Evolutionary conservation across 495 filamentous ascomycete genomes (phyloP).

Genomic region (Penicillium diatomitis): DNA sequence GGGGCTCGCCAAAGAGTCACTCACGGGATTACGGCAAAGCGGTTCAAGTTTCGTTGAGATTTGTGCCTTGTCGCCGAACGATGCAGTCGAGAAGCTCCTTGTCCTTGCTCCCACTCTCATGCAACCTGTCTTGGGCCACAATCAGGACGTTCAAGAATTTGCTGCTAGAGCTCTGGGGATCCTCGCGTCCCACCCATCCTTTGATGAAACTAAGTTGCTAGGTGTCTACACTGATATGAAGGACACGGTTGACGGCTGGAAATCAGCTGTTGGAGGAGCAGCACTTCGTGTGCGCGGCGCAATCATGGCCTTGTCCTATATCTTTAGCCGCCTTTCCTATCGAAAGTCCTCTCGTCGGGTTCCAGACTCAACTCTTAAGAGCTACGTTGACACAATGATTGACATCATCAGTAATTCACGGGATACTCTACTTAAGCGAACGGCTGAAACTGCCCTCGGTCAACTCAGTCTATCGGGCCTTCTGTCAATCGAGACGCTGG

Average conservation of each 20-base stretch:
- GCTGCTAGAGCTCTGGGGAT: constrained; percentile 71
- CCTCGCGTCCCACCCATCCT: constrained; percentile 55
- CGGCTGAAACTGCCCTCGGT: constrained; percentile 56
- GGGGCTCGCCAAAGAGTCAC: constrained; percentile 44
- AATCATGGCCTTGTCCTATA: constrained; percentile 47
- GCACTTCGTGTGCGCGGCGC: constrained; percentile 53
- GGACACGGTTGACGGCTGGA: constrained; percentile 38
- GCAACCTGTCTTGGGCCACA: constrained; percentile 57
- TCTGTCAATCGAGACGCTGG: constrained; percentile 33
- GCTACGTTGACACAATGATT: constrained; percentile 33
- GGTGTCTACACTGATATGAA: constrained; percentile 34
- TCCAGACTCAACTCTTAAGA: constrained; percentile 22
- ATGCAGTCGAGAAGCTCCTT: constrained; percentile 41
- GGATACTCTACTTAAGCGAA: constrained; percentile 49
- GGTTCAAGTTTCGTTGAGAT: constrained; percentile 57
- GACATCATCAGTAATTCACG: constrained; percentile 40
- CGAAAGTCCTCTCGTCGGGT: constrained; percentile 27
- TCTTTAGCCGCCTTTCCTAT: constrained; percentile 50
- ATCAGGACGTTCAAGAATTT: constrained; percentile 49
- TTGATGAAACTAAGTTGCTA: constrained; percentile 22
- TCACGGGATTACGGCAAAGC: constrained; percentile 42
- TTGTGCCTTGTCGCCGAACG: constrained; percentile 50
- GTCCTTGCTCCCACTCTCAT: constrained; percentile 40
- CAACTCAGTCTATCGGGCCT: constrained; percentile 66
- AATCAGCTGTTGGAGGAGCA: constrained; percentile 49